Evolutionary conservation across 2,329 filamentous ascomycete species (phyloP).

Genomic region (Aspergillus pseudonomiae): DNA sequence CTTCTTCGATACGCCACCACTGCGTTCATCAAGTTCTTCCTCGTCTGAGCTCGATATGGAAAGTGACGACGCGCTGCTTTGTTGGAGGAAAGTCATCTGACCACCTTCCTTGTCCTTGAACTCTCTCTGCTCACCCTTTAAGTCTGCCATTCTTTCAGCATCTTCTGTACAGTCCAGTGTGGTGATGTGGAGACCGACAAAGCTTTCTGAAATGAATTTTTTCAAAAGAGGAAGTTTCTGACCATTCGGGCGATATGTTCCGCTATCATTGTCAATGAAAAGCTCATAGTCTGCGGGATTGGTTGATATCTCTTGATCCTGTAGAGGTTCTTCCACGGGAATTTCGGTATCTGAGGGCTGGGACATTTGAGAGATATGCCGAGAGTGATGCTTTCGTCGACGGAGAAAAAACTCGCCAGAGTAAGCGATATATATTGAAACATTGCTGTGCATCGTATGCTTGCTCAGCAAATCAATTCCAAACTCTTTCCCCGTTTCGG

Average conservation of each 20-base stretch:
- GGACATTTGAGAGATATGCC: constrained; percentile 32
- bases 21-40: constrained; percentile 56
- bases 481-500: constrained; percentile 93
- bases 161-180: constrained; percentile 74
- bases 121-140: constrained; percentile 76
- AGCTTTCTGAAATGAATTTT: constrained; percentile 69
- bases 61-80: constrained; percentile 48
- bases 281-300: constrained; percentile 73
- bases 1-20: constrained; percentile 25
- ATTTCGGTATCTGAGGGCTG: constrained; percentile 38
- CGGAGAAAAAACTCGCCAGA: constrained; percentile 92
- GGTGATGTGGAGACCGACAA: constrained; percentile 75
- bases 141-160: constrained; percentile 69
- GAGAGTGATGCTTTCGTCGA: constrained; percentile 58
- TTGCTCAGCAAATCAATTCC: constrained; percentile 92
- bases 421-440: constrained; percentile 86
- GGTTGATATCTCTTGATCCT: constrained; percentile 51
- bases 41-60: constrained; percentile 61
- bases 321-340: constrained; percentile 32
- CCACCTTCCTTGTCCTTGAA: constrained; percentile 68
- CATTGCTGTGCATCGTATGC: constrained; percentile 95
- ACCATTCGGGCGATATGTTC: constrained; percentile 88
- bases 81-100: constrained; percentile 58
- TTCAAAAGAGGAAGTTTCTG: constrained; percentile 72
- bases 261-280: constrained; percentile 92